Evolutionary conservation across 192 early-diverging fungal species (phyloP).

Genomic region (Coemansia sp.): DNA sequence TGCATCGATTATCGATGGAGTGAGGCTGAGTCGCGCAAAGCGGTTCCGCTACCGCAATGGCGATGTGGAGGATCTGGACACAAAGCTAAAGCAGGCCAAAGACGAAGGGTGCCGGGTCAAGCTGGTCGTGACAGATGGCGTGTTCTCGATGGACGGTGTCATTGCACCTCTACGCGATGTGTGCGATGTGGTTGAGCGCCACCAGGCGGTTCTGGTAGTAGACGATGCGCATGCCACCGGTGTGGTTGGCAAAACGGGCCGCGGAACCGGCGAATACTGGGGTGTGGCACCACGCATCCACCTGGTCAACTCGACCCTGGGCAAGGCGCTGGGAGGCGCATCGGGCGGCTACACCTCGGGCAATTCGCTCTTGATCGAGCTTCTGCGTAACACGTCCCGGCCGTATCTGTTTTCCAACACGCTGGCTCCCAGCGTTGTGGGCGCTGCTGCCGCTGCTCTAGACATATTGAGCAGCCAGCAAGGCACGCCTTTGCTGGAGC

Average conservation of each 20-base stretch:
- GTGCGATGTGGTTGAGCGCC: slow-evolving; percentile 66
- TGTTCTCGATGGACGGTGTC: slow-evolving; percentile 66
- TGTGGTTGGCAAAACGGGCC: slow-evolving; percentile 62
- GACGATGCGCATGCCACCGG: slow-evolving; percentile 75
- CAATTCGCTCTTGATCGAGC: slow-evolving; percentile 34
- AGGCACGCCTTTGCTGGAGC: slow-evolving; percentile 46
- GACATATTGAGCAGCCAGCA: slow-evolving; percentile 52
- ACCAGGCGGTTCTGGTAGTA: slow-evolving; percentile 69
- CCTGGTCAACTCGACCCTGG: slow-evolving; percentile 61
- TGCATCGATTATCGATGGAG: slow-evolving; percentile 70
- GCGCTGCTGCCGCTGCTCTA: slow-evolving; percentile 53
- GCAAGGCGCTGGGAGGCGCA: slow-evolving; percentile 59
- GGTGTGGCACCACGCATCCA: slow-evolving; percentile 57
- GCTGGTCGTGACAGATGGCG: slow-evolving; percentile 71
- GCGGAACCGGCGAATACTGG: slow-evolving; percentile 67
- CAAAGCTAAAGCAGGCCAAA: slow-evolving; percentile 54
- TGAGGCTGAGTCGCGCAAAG: slow-evolving; percentile 63
- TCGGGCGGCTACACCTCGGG: slow-evolving; percentile 56
- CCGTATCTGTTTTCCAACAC: slow-evolving; percentile 62
- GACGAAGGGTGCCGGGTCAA: slow-evolving; percentile 55
- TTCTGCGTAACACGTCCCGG: slow-evolving; percentile 56
- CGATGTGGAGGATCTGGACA: slow-evolving; percentile 65
- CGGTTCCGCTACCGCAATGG: slow-evolving; percentile 69
- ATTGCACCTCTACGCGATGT: slow-evolving; percentile 65
- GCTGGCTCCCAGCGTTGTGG: slow-evolving; percentile 56